Percentiles rank a stretch among this genome's conserved stretches.
phyloP scores from a whole-genome alignment of 1,139 yeast species.

The Taiozyma sp. region DNA sequence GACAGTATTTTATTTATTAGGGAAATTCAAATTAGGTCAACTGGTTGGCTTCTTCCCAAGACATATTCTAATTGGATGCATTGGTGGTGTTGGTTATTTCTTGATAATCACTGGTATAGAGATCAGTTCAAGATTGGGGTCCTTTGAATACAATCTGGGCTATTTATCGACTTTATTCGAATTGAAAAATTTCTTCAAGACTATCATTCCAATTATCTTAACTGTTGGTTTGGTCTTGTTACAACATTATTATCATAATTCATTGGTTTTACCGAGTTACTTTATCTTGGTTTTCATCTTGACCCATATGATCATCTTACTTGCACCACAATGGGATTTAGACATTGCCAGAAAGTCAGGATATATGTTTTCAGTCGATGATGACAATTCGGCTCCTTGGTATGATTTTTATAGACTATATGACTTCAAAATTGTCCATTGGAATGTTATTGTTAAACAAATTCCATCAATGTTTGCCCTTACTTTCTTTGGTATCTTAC shows the following conservation, averaged over 20 bases:
- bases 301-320: conserved; percentile 64
- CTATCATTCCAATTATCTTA: conserved; percentile 67
- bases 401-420: conserved; percentile 75
- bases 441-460: conserved; percentile 64
- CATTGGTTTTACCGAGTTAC: conserved; percentile 76
- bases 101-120: conserved; percentile 86
- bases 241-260: conserved; percentile 63
- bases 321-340: conserved; percentile 64
- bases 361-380: conserved; percentile 62
- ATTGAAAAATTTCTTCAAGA: conserved; percentile 46
- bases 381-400: conserved; percentile 77
- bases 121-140: conserved; percentile 78
- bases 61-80: conserved; percentile 93
- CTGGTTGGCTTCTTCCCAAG: conserved; percentile 94
- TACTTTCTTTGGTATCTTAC: conserved; percentile 91
- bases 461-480: conserved; percentile 93
- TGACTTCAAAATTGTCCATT: conserved; percentile 65
- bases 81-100: conserved; percentile 97
- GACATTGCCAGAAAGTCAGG: conserved; percentile 63
- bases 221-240: conserved; percentile 57
- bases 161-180: conserved; percentile 49
- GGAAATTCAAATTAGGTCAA: conserved; percentile 76
- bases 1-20: conserved; percentile 66
- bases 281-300: conserved; percentile 66
- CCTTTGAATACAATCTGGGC: conserved; percentile 55